These are phyloP conservation scores for Prunus dulcis DNA, from an alignment of 306 rosid species.

Conservation along the genomic window DNA sequence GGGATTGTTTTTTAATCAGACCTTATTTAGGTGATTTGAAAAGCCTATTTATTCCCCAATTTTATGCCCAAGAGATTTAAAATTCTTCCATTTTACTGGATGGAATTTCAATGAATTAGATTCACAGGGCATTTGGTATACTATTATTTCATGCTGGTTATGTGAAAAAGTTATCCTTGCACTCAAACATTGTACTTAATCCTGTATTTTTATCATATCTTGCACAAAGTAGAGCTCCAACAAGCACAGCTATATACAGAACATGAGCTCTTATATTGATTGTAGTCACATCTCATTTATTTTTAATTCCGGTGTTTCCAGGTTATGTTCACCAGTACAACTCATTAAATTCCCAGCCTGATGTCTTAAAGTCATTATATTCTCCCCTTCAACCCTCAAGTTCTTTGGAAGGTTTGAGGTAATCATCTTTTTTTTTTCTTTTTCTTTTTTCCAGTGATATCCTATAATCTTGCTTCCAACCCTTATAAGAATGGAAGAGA, in stretches of 20 bases:
- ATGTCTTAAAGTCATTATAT: conserved; percentile 88
- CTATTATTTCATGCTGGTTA: not conserved
- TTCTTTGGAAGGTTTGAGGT: conserved; percentile 97
- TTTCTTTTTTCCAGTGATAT: not conserved
- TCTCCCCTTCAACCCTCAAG: conserved; percentile 97
- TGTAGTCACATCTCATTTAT: not conserved
- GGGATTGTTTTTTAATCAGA: not conserved
- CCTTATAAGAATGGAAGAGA: not conserved
- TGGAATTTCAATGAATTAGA: too few relatives aligned
- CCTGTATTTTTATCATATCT: not conserved
- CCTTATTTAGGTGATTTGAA: not conserved
- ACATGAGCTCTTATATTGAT: not conserved
- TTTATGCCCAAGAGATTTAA: not conserved
- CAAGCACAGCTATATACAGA: not conserved
- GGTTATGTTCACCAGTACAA: conserved; percentile 91
- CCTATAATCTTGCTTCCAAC: not conserved
- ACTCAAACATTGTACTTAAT: not conserved
- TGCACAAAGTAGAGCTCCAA: not conserved
- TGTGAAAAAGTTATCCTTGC: not conserved
- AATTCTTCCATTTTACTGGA: too few relatives aligned
- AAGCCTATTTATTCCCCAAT: not conserved
- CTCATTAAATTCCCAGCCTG: conserved; percentile 93
- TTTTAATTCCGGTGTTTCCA: conserved; percentile 35
- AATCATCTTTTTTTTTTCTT: conserved; percentile 19
- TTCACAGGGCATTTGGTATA: not conserved